phyloP scores from a whole-genome alignment of 2,329 filamentous ascomycete genomes.

The Aspergillus clavatus region DNA sequence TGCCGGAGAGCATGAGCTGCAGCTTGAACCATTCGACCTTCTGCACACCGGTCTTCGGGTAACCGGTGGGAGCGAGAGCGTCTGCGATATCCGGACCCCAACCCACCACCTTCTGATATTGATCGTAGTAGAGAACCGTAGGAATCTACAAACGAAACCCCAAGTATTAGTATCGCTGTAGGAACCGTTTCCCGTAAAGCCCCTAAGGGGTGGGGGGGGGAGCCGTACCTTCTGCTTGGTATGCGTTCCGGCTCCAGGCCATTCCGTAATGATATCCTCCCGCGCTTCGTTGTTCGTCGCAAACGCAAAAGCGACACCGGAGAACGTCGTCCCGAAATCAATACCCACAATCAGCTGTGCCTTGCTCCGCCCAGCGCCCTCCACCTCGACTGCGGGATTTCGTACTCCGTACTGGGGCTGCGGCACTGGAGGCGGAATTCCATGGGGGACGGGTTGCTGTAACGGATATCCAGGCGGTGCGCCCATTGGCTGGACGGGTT shows the following conservation, averaged over 20 bases:
- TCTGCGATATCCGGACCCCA: slow-evolving; percentile 99
- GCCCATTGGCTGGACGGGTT: slow-evolving; percentile 30
- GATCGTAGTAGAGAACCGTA: slow-evolving; percentile 98
- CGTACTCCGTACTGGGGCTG: slow-evolving; percentile 27
- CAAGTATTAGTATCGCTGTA: neutral
- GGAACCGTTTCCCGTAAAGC: too few species aligned
- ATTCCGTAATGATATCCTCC: slow-evolving; percentile 98
- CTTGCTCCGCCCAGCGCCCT: slow-evolving; percentile 84
- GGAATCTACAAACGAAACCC: slow-evolving; percentile 63
- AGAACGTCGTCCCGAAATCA: slow-evolving; percentile 98
- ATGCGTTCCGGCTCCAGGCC: slow-evolving; percentile 94
- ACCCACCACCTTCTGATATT: slow-evolving; percentile 98
- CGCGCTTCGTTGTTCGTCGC: slow-evolving; percentile 96
- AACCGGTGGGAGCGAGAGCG: slow-evolving; percentile 90
- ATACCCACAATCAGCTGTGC: slow-evolving; percentile 97
- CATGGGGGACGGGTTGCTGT: slow-evolving; percentile 30
- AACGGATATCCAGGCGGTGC: slow-evolving; percentile 45
- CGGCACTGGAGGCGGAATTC: slow-evolving; percentile 23
- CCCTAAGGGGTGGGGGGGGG: too few species aligned
- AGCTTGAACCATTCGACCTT: slow-evolving; percentile 99
- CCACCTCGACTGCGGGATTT: slow-evolving; percentile 60
- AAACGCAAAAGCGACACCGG: slow-evolving; percentile 87
- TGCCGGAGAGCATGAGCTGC: slow-evolving; percentile 96
- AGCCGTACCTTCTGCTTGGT: slow-evolving; percentile 99
- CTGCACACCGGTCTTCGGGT: slow-evolving; percentile 95